A percentile compares a stretch with the other conserved stretches of the same genome.
Evolutionary conservation across 1,284 basidiomycete genomes (phyloP).

Genomic region (Taiwanofungus camphoratus): DNA sequence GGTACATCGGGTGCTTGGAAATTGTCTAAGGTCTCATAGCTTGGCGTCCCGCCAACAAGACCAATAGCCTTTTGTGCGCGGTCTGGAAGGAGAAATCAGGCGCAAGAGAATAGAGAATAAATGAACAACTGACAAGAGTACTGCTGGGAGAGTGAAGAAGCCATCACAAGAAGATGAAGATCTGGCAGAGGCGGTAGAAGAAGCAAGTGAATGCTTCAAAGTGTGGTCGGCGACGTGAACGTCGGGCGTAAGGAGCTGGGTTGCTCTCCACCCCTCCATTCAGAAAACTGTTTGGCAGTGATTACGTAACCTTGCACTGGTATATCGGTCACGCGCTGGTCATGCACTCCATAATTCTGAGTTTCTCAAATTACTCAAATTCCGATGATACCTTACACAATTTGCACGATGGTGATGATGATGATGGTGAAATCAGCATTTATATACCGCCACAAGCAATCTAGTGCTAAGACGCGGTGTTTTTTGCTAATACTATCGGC

Average conservation of each 20-base stretch:
- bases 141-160: slow-evolving; percentile 65
- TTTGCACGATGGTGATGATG: too few relatives aligned
- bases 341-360: too few relatives aligned
- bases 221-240: slow-evolving; percentile 13
- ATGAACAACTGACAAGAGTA: slow-evolving; percentile 64
- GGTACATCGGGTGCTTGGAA: slow-evolving; percentile 65
- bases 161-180: slow-evolving; percentile 38
- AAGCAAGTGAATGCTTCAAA: slow-evolving; percentile 81
- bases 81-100: slow-evolving; percentile 41
- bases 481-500: too few relatives aligned
- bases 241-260: slow-evolving; percentile 8
- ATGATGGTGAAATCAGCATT: too few relatives aligned
- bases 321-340: too few relatives aligned
- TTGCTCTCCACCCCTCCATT: neutral
- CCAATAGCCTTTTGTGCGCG: slow-evolving; percentile 93
- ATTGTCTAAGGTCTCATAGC: slow-evolving; percentile 63
- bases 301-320: slow-evolving; percentile 7
- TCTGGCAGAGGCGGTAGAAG: slow-evolving; percentile 28
- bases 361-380: too few relatives aligned
- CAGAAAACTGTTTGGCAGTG: slow-evolving; percentile 1
- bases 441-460: too few relatives aligned
- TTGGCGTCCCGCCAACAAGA: slow-evolving; percentile 77
- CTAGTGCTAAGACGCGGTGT: too few relatives aligned
- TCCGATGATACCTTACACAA: too few relatives aligned
- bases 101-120: slow-evolving; percentile 7